Evolutionary conservation across 768 basidiomycete species (phyloP).

Genomic region (Agaricus sinodeliciosus): DNA sequence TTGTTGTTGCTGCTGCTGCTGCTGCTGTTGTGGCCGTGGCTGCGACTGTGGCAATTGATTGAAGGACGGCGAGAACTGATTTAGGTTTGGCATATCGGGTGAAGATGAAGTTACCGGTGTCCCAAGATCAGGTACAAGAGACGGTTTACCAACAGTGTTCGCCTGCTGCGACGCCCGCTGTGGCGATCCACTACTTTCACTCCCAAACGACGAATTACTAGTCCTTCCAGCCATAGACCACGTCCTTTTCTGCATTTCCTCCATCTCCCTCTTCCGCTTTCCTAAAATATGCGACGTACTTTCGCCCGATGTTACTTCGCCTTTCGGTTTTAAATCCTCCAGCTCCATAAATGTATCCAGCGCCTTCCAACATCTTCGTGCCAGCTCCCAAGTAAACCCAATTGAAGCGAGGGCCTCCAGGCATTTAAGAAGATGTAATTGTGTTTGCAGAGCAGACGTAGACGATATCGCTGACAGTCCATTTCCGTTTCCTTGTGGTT

Average conservation of each 20-base stretch:
- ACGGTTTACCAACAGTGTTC: not conserved
- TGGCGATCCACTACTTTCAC: not conserved
- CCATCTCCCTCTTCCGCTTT: slow-evolving; percentile 7
- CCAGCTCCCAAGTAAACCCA: slow-evolving; percentile 22
- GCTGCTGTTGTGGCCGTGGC: no score
- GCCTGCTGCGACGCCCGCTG: no score
- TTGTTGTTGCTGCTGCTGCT: no score
- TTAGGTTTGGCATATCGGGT: no score
- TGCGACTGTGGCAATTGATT: not conserved
- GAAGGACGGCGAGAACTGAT: not conserved
- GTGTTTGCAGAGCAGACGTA: slow-evolving; percentile 20
- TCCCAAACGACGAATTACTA: not conserved
- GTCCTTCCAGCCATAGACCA: slow-evolving; percentile 2
- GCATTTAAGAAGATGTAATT: slow-evolving; percentile 22
- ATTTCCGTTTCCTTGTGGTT: slow-evolving; percentile 3
- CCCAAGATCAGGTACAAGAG: not conserved
- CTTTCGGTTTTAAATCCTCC: slow-evolving; percentile 14
- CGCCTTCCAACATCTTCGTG: slow-evolving; percentile 19
- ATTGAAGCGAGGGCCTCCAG: slow-evolving; percentile 22
- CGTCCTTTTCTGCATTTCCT: slow-evolving; percentile 1
- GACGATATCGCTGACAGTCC: slow-evolving; percentile 5
- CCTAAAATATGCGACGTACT: slow-evolving; percentile 3
- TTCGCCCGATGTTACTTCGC: not conserved
- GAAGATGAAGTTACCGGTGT: not conserved
- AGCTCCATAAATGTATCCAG: slow-evolving; percentile 21